These are phyloP conservation scores for Panicum virgatum DNA, from an alignment of 202 grass and related monocot genomes.

Conservation along the genomic window DNA sequence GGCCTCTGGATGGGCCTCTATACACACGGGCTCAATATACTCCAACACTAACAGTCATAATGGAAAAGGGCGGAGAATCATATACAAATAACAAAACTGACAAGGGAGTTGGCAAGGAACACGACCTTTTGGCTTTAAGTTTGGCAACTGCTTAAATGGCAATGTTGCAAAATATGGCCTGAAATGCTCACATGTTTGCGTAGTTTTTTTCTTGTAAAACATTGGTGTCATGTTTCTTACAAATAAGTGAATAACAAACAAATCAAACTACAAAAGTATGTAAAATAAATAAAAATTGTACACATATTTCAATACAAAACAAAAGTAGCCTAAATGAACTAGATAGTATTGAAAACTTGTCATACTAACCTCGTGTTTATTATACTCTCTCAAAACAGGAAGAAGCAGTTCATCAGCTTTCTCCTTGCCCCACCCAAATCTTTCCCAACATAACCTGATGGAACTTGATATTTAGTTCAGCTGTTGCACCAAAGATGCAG, in stretches of 20 bases:
- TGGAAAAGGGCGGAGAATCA: slow-evolving; percentile 6
- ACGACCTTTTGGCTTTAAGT: neutral
- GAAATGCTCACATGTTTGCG: neutral
- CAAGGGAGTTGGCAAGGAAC: neutral
- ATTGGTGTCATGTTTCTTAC: neutral
- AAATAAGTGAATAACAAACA: neutral
- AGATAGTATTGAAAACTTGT: slow-evolving; percentile 32
- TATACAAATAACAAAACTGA: slow-evolving; percentile 8
- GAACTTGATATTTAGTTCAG: slow-evolving; percentile 31
- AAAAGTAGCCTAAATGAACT: slow-evolving; percentile 31
- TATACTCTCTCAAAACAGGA: slow-evolving; percentile 95
- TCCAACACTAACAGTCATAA: neutral
- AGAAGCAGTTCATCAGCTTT: slow-evolving; percentile 91
- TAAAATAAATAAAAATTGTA: slow-evolving; percentile 26
- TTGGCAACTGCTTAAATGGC: slow-evolving; percentile 6
- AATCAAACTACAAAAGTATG: slow-evolving; percentile 18
- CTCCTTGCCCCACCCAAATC: slow-evolving; percentile 92
- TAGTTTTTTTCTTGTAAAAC: neutral
- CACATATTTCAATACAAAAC: neutral
- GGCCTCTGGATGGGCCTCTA: too few relatives aligned
- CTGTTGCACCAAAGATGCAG: slow-evolving; percentile 10
- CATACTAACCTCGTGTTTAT: slow-evolving; percentile 77
- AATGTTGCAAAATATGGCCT: neutral
- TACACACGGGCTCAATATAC: too few relatives aligned
- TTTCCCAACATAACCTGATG: slow-evolving; percentile 91